Evolutionary conservation across 495 filamentous ascomycete species (phyloP), one percentile per base, ranked within the genome.

Genomic region (Ramalina intermedia): DNA sequence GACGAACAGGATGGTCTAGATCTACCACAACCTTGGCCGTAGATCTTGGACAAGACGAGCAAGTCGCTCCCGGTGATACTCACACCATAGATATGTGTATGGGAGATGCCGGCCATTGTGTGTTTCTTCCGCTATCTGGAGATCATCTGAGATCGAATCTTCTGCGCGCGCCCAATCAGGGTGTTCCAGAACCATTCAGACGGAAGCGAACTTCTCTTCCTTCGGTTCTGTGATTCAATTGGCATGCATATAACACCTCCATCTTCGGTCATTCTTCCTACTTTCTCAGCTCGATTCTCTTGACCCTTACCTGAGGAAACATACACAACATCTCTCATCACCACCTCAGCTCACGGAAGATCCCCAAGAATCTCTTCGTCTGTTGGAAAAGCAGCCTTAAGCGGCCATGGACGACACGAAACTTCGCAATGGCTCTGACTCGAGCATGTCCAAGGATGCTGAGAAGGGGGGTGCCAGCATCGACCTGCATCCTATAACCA

Each of bases 361-460:
- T 1, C 18, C 18, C 1, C 1, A 20, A 2, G 18, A 20, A 20
- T 20, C 18, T 20, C 18, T 20, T 20, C 18, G 18, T 20, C 18
- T 20, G 2, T 38, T 38, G 36, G 36, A 38, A 2, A 38, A 2
- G 1, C 36, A 38, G 1, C 12, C 36, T 13, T 1, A 38, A 16
- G 36, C 36, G 13, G 23, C 26, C 37, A 49, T 49, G 39, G 24
- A n/a, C 38, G 47, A 49, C 18, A 20, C 18, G 29, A 49, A 49
- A 29, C 43, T 24, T 16, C 24, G 14, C 13, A 43, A 12, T 24
- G 47, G 47, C 47, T 49, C 47, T 16, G 38, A 23, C 24, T 27
- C n/a, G 13, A 52, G 43, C 44, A 9, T 52, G 43, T 48, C 50
- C 18, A 52, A 52, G 35, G 50, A 52, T 42, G 43, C 11, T 1